phyloP scores from a whole-genome alignment of 768 basidiomycete species.

The Psilocybe cubensis region DNA sequence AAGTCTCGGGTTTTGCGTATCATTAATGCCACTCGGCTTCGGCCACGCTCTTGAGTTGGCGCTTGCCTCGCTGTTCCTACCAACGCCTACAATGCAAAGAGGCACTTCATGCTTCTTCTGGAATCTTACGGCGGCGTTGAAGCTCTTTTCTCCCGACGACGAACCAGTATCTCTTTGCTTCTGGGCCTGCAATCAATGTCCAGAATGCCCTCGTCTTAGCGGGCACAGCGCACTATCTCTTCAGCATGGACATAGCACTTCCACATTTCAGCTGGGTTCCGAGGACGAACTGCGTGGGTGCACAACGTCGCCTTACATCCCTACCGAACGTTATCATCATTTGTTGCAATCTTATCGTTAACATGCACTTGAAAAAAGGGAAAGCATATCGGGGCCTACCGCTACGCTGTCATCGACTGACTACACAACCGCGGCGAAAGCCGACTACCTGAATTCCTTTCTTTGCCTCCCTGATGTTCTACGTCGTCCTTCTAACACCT shows the following conservation, averaged over 20 bases:
- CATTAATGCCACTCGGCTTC: constrained; percentile 3
- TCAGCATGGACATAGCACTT: constrained; percentile 3
- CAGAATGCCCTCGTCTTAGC: neutral
- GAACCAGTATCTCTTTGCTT: neutral
- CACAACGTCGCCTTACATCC: neutral
- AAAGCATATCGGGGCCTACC: neutral
- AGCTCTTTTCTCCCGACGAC: neutral
- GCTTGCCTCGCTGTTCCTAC: neutral
- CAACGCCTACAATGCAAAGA: neutral
- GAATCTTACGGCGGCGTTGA: constrained; percentile 8
- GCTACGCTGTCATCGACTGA: neutral
- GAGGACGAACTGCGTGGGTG: constrained; percentile 14
- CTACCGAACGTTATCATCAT: neutral
- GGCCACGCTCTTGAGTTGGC: constrained; percentile 5
- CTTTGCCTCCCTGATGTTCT: neutral
- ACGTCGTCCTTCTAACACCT: neutral
- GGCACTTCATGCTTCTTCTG: neutral
- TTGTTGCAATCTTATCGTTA: constrained; percentile 1
- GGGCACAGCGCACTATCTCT: neutral
- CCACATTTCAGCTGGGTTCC: constrained; percentile 5
- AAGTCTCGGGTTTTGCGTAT: constrained; percentile 12
- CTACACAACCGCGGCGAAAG: neutral
- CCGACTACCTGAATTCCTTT: neutral
- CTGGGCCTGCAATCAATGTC: neutral
- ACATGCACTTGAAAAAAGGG: too few species aligned